Evolutionary conservation across 2,329 filamentous ascomycete genomes (phyloP), one percentile per base, ranked within the genome.

Genomic region (Neofusicoccum sp.): DNA sequence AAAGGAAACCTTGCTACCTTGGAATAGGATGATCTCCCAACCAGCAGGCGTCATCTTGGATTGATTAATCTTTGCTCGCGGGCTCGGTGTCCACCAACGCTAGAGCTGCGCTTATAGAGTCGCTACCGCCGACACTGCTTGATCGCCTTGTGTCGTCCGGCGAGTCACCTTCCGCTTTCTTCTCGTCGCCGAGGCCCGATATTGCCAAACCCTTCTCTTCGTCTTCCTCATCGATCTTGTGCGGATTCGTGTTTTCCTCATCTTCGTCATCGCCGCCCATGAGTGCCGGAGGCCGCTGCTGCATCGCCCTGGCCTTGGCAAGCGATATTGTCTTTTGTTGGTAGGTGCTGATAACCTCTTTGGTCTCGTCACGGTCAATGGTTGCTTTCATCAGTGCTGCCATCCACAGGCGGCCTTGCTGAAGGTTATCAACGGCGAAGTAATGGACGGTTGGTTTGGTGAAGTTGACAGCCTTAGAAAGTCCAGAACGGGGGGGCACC

Each of bases 371-470:
- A 63, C 93, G 89, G 71, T 98, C 93, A 68, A 99, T 99, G 1
- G 95, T 99, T 9, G 95, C 95, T 78, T 99, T 99, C 91, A 99
- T 96, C 56, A 99, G 79, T 5, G 95, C 95, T 4, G 92, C 95
- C 95, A 99, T 99, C 95, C 95, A 99, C 41, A 96, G 79, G 11
- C 95, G 87, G 14, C 95, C 95, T 71, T 95, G 86, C 68, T 91
- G 87, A 62, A 97, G 80, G 68, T 89, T 96, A 57, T 96, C 93
- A 24, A 97, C 92, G 4, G 96, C 95, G 74, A 99, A 99, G 75
- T 97, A 98, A 74, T 99, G 95, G 40, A 97, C 90, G 7, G 92
- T 95, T 4, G 95, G 95, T 74, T 97, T 97, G 1, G 95, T 99
- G 73, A 99, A 99, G 71, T 93, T 96, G 61, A 99, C 93, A 0